Evolutionary conservation across 768 basidiomycete genomes (phyloP), one percentile per base, ranked within the genome.

Genomic region (Gyrodon lividus): DNA sequence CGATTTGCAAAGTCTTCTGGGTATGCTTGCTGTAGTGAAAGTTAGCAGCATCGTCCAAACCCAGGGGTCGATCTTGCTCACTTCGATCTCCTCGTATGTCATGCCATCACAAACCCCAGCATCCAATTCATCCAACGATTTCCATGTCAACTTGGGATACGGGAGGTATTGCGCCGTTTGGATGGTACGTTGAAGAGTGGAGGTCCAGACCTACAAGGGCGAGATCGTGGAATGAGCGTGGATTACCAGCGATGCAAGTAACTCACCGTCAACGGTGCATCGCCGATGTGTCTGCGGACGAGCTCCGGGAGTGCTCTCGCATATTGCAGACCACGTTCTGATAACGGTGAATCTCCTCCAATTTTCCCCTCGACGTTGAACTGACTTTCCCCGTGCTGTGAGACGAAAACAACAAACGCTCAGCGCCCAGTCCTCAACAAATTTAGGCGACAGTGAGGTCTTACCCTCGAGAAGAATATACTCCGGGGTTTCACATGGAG

Each of bases 71-170:
- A 34, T 23, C 49, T 28, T 43, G 62, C 73, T 31, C 50, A 91
- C 95, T 79, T 95, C 95, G 51, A 99, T 98, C 77, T 98, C 96
- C 74, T 92, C 87, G 60, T 99, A 99, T 4, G 97, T 98, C 97
- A 99, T 98, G 14, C 88, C 97, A 70, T 99, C 97, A 63, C 97
- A 99, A 30, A 99, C 97, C 22, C 97, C 97, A 7, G 97, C 97
- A 68, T 99, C 97, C 22, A 99, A 77, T 70, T 99, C 97, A 62
- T 99, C 97, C 46, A 99, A 73, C 2, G 92, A 93, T 69, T 99
- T 99, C 97, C 97, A 99, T 3, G 96, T 98, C 56, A 98, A 74
- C 61, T 98, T 97, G 41, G 86, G 77, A 64, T 92, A 98, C 1
- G 88, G 84, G 16, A 99, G 76, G 55, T 80, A 59, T 34, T 85